phyloP scores from a whole-genome alignment of 352 stramenopile species.

The Globisporangium lucens region DNA sequence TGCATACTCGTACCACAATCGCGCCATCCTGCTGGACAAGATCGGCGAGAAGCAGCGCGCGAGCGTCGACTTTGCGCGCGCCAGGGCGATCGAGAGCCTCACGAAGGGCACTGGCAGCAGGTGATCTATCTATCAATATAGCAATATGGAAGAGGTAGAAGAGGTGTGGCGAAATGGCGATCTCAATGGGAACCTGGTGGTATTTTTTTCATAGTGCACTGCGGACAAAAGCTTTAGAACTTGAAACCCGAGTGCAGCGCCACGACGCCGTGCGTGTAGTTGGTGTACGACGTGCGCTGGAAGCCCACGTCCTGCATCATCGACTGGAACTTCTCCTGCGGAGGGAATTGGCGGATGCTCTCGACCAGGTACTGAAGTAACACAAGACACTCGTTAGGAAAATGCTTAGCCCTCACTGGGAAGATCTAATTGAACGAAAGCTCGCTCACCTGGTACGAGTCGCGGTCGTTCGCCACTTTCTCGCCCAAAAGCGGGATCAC shows the following conservation, averaged over 20 bases:
- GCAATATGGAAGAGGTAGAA: not conserved
- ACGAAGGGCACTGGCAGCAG: not conserved
- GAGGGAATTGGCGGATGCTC: constrained; percentile 98
- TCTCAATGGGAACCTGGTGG: not conserved
- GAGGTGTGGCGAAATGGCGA: not conserved
- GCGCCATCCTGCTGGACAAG: constrained; percentile 77
- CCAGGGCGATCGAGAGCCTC: constrained; percentile 8
- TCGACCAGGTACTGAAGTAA: constrained; percentile 95
- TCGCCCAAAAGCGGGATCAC: constrained; percentile 96
- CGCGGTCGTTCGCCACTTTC: constrained; percentile 94
- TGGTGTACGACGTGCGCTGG: constrained; percentile 90
- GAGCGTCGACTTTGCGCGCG: constrained; percentile 37
- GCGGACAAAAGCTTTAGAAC: constrained; percentile 41
- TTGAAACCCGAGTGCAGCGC: constrained; percentile 97
- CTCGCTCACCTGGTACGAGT: constrained; percentile 92
- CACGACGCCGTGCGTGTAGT: constrained; percentile 97
- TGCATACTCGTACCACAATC: constrained; percentile 83
- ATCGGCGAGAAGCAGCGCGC: constrained; percentile 43
- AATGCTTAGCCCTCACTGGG: too few relatives aligned
- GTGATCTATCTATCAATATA: not conserved
- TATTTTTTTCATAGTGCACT: not conserved
- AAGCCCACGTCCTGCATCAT: constrained; percentile 96
- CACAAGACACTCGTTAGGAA: not conserved
- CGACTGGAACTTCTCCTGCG: constrained; percentile 93
- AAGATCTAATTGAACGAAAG: not conserved